Evolutionary conservation across 2,329 filamentous ascomycete genomes (phyloP), one percentile per base, ranked within the genome.

Genomic region (Pseudohalonectria lignicola): DNA sequence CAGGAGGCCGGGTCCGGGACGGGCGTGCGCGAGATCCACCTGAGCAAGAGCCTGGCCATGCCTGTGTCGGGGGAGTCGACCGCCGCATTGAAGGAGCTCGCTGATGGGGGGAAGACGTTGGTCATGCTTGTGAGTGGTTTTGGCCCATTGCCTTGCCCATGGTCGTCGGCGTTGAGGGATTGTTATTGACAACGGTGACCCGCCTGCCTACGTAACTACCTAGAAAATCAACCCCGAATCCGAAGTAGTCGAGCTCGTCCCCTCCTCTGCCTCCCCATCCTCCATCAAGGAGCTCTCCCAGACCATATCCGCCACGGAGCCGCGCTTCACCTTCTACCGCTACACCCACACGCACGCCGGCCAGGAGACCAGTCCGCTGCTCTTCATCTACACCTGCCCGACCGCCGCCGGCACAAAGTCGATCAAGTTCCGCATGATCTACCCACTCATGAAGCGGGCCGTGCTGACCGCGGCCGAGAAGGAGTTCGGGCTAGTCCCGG

Each of bases 311-410:
- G 46, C 68, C 9, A 69, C 67, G 16, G 81, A 86, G 56, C 85
- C 85, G 4, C 71, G 85, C 31, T 90, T 86, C 56, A 81, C 79
- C 6, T 86, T 92, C 55, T 92, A 81, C 66, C 71, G 79, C 20
- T 83, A 78, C 56, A 63, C 59, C 11, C 71, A 81, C 51, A 69
- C 70, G 31, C 61, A 76, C 43, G 60, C 64, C 23, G 75, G 74
- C 17, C 45, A 53, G 33, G 60, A 70, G 42, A 62, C 66, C 37
- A 70, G 66, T 39, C 75, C 79, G 3, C 64, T 90, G 34, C 66
- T 90, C 5, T 92, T 92, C 63, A 77, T 92, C 54, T 90, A 87
- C 62, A 90, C 84, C 5, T 87, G 83, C 56, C 86, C 86, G 1
- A 64, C 71, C 7, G 69, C 79, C 4, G 62, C 73, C 0, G 72